These are phyloP conservation scores for Suillus sp. DNA, from an alignment of 768 basidiomycete species.

Conservation along the genomic window DNA sequence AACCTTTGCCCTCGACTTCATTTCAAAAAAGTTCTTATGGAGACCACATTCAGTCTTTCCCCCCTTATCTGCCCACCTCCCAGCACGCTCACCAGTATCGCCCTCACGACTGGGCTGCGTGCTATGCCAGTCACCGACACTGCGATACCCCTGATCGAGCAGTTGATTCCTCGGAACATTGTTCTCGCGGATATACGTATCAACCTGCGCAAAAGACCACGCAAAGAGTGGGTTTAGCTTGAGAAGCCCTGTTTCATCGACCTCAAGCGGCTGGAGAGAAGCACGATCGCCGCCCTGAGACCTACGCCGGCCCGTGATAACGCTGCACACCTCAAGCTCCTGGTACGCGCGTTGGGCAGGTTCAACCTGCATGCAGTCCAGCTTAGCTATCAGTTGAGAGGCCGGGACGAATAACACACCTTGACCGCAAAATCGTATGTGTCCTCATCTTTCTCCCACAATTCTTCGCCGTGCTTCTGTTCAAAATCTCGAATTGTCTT, in stretches of 20 bases:
- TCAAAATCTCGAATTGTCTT: conserved; percentile 75
- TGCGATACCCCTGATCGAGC: conserved; percentile 89
- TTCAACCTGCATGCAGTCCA: conserved; percentile 60
- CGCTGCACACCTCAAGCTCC: conserved; percentile 72
- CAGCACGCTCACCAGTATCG: conserved; percentile 79
- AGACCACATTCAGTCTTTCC: conserved; percentile 95
- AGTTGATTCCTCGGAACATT: conserved; percentile 87
- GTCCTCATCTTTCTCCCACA: conserved; percentile 89
- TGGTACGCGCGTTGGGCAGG: conserved; percentile 89
- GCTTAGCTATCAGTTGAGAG: background rate
- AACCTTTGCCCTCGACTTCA: conserved; percentile 59
- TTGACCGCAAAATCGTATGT: conserved; percentile 93
- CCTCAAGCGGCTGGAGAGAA: conserved; percentile 80
- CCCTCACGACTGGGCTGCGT: conserved; percentile 69
- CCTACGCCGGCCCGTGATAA: conserved; percentile 93
- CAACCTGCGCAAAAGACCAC: conserved; percentile 85
- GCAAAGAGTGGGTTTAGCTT: conserved; percentile 93
- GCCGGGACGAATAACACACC: conserved; percentile 42
- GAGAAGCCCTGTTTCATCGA: conserved; percentile 85
- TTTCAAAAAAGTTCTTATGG: conserved; percentile 86
- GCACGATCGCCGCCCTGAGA: conserved; percentile 93
- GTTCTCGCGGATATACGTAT: conserved; percentile 81
- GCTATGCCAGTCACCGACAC: conserved; percentile 98
- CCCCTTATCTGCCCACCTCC: conserved; percentile 85
- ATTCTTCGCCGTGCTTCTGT: conserved; percentile 67